Evolutionary conservation across 345 rosid species (phyloP).

Genomic region (Turritis glabra): DNA sequence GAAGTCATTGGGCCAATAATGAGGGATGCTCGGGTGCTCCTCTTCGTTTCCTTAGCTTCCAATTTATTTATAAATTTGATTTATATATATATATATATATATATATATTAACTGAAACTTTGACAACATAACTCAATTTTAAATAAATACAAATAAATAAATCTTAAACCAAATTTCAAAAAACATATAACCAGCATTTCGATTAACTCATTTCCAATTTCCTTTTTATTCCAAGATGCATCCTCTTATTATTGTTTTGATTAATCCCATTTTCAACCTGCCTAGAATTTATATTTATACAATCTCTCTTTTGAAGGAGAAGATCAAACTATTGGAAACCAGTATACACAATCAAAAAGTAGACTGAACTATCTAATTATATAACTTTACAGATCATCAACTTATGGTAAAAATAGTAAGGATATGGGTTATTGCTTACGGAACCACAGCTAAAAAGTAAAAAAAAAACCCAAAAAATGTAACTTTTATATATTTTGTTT

Average conservation of each 20-base stretch:
- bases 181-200: neutral
- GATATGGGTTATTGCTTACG: neutral
- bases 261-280: neutral
- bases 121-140: neutral
- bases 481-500: neutral
- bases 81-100: neutral
- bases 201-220: neutral
- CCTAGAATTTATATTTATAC: neutral
- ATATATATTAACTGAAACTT: neutral
- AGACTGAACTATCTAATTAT: neutral
- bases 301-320: neutral
- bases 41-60: neutral
- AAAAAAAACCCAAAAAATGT: neutral
- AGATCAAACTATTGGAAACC: neutral
- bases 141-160: too few relatives aligned
- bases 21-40: neutral
- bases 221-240: neutral
- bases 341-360: neutral
- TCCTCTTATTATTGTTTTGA: neutral
- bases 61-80: neutral
- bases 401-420: neutral
- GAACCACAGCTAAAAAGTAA: neutral
- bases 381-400: neutral
- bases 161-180: neutral
- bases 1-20: slow-evolving; percentile 24